Evolutionary conservation across 2,329 filamentous ascomycete species (phyloP).

Genomic region (Colletotrichum gigasporum): DNA sequence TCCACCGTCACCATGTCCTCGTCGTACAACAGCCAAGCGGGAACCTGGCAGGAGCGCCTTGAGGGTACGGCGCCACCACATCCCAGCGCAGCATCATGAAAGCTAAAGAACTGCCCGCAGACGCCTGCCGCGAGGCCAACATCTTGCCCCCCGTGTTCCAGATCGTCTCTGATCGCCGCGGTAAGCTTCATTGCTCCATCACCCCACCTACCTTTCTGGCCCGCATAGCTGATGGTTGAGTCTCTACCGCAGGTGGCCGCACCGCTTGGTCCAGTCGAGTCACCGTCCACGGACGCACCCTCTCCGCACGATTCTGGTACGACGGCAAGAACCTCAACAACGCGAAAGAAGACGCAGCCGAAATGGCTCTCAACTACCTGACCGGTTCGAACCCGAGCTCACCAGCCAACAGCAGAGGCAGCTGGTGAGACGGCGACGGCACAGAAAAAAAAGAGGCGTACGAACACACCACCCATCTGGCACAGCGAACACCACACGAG

Average conservation of each 20-base stretch:
- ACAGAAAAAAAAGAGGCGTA: background rate
- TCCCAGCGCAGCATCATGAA: background rate
- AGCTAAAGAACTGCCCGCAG: slow-evolving; percentile 47
- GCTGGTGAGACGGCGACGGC: slow-evolving; percentile 18
- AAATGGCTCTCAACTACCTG: slow-evolving; percentile 75
- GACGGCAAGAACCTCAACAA: slow-evolving; percentile 89
- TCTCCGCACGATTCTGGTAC: slow-evolving; percentile 88
- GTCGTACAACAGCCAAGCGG: slow-evolving; percentile 29
- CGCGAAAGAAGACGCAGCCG: slow-evolving; percentile 90
- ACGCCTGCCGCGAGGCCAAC: slow-evolving; percentile 65
- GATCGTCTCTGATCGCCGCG: slow-evolving; percentile 79
- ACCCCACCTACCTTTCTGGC: background rate
- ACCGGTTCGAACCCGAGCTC: slow-evolving; percentile 51
- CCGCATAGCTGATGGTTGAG: slow-evolving; percentile 2
- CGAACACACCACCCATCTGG: background rate
- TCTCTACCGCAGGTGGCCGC: slow-evolving; percentile 74
- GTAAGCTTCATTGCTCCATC: slow-evolving; percentile 52
- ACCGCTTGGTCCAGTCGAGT: slow-evolving; percentile 91
- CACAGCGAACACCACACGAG: slow-evolving; percentile 13
- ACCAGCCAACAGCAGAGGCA: slow-evolving; percentile 41
- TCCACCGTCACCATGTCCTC: slow-evolving; percentile 28
- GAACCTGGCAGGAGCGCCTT: slow-evolving; percentile 65
- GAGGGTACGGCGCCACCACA: slow-evolving; percentile 53
- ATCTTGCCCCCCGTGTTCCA: slow-evolving; percentile 69
- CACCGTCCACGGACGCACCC: slow-evolving; percentile 70